Percentiles rank a stretch among this genome's conserved stretches.
Conservation (phyloP, 257 asterid genomes). For the Rehmannia glutinosa region DNA sequence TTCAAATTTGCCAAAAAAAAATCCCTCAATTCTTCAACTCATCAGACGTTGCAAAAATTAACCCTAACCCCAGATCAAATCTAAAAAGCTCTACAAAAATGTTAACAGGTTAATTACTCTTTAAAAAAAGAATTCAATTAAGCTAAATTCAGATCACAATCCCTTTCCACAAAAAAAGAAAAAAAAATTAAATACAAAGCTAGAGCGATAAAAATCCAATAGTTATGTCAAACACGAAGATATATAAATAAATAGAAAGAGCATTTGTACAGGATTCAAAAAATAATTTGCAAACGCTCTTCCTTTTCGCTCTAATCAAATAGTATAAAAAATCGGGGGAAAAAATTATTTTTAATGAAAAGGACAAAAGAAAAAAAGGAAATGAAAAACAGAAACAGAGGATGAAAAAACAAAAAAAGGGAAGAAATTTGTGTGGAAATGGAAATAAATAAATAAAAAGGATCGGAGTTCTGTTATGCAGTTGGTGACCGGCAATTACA, state of each 20-base stretch:
- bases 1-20: background rate
- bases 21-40: conserved; percentile 12
- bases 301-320: background rate
- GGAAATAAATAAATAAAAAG: conserved; percentile 6
- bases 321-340: background rate
- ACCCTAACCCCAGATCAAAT: conserved; percentile 27
- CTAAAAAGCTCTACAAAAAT: conserved; percentile 15
- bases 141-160: conserved; percentile 19
- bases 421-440: background rate
- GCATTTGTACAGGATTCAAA: background rate
- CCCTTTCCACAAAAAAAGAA: background rate
- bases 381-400: background rate
- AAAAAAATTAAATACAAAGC: background rate
- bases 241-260: background rate
- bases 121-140: background rate
- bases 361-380: background rate
- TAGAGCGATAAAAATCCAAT: conserved; percentile 5
- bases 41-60: background rate
- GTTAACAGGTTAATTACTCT: background rate
- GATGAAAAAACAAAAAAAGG: background rate
- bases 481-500: conserved; percentile 37
- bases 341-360: background rate
- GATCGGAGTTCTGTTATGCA: conserved; percentile 10
- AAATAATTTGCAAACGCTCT: conserved; percentile 1
- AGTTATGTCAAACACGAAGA: conserved; percentile 10